These are phyloP conservation scores for Boletus austroedulis DNA, from an alignment of 1,284 basidiomycete species.

Conservation along the genomic window DNA sequence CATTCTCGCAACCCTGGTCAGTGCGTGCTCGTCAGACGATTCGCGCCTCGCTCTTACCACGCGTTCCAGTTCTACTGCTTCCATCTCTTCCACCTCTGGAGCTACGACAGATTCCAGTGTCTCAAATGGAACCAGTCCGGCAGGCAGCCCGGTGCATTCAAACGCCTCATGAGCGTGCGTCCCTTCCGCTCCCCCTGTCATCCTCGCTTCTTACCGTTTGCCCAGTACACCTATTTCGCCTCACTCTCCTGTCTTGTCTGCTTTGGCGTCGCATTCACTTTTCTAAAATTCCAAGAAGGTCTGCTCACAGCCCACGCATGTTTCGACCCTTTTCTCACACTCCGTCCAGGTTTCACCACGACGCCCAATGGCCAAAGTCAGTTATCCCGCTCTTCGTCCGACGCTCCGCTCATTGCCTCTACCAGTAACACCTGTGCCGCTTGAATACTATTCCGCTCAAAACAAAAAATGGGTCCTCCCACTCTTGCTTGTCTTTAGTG, in stretches of 20 bases:
- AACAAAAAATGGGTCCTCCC: conserved; percentile 58
- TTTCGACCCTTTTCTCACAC: conserved; percentile 1
- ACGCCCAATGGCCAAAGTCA: conserved; percentile 40
- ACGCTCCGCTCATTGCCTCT: conserved; percentile 11
- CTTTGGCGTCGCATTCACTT: conserved; percentile 57
- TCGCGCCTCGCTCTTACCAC: neutral
- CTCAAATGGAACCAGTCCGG: conserved; percentile 63
- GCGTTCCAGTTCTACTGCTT: conserved; percentile 57
- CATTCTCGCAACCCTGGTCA: conserved; percentile 59
- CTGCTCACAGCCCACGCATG: conserved; percentile 9
- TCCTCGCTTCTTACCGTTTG: conserved; percentile 10
- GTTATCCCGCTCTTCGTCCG: conserved; percentile 13
- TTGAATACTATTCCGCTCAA: conserved; percentile 43
- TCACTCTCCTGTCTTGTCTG: conserved; percentile 61
- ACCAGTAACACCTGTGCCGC: conserved; percentile 56
- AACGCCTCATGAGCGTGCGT: conserved; percentile 75
- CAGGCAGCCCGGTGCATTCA: conserved; percentile 73
- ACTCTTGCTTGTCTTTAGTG: conserved; percentile 61
- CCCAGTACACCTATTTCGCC: conserved; percentile 68
- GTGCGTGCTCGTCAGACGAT: conserved; percentile 22
- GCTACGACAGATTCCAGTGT: conserved; percentile 70
- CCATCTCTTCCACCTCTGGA: conserved; percentile 67
- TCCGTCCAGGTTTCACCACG: conserved; percentile 42
- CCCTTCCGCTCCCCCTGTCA: neutral
- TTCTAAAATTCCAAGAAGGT: conserved; percentile 71